Evolutionary conservation across 257 asterid species (phyloP).

Genomic region (Linderniella brevidens): DNA sequence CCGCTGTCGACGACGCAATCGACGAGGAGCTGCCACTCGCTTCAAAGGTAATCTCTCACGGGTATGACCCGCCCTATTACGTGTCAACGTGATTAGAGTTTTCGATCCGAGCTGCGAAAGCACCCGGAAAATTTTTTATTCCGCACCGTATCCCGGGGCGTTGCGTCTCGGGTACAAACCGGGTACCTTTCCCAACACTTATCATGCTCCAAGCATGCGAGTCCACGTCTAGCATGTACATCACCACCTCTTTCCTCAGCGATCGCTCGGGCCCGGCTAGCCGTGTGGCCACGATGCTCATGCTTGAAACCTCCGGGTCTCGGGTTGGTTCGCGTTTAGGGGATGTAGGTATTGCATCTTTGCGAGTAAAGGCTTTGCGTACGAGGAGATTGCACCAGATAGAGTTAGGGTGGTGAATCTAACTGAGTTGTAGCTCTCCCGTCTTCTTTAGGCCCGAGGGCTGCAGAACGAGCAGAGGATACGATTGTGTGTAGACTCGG

Average conservation of each 20-base stretch:
- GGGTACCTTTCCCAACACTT: no score
- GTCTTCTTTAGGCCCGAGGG: constrained; percentile 64
- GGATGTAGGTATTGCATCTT: constrained; percentile 80
- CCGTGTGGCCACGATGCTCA: constrained; percentile 46
- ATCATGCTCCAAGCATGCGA: constrained; percentile 58
- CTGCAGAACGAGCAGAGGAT: constrained; percentile 54
- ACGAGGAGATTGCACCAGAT: constrained; percentile 58
- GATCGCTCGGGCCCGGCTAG: constrained; percentile 73
- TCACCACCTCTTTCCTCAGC: constrained; percentile 57
- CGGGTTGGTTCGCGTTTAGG: constrained; percentile 56
- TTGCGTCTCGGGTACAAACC: no score
- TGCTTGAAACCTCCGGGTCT: constrained; percentile 86
- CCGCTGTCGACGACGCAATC: no score
- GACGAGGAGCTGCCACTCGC: no score
- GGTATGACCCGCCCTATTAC: no score
- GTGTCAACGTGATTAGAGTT: no score
- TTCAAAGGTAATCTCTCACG: no score
- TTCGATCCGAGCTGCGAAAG: no score
- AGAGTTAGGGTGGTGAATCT: constrained; percentile 68
- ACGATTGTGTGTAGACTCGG: constrained; percentile 50
- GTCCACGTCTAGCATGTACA: constrained; percentile 75
- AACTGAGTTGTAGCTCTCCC: constrained; percentile 72
- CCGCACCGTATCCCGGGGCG: no score
- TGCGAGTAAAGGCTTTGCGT: constrained; percentile 61
- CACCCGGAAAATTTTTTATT: no score